A percentile compares a stretch with the other conserved stretches of the same genome.
phyloP scores from a whole-genome alignment of 2,329 filamentous ascomycete species.

The Zymoseptoria crescenta region DNA sequence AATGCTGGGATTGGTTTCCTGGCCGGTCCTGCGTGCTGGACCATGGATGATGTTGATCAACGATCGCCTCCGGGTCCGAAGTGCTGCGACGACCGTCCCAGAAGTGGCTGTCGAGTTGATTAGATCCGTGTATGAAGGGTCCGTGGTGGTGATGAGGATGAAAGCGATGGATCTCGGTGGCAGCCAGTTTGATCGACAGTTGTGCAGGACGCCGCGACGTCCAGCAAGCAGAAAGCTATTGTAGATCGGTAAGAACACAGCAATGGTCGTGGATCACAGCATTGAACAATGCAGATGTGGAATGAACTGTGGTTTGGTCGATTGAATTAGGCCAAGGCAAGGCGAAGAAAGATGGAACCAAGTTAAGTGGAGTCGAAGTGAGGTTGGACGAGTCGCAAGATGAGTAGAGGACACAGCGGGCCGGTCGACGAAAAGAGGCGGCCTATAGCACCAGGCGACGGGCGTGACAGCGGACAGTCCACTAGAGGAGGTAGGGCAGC shows the following conservation, averaged over 20 bases:
- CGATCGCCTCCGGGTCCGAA: constrained; percentile 10
- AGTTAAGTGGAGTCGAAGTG: neutral
- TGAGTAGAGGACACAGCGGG: neutral
- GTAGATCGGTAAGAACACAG: neutral
- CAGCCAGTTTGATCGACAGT: constrained; percentile 25
- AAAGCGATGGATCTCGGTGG: constrained; percentile 21
- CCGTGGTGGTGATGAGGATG: constrained; percentile 18
- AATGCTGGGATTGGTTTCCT: constrained; percentile 25
- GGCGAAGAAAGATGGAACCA: neutral
- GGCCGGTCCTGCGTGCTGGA: constrained; percentile 20
- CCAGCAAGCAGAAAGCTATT: constrained; percentile 3
- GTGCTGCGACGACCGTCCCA: constrained; percentile 8
- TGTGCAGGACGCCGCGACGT: constrained; percentile 22
- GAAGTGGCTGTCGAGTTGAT: neutral
- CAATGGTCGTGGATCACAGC: neutral
- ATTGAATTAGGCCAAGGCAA: neutral
- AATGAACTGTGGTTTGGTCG: neutral
- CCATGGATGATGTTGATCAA: constrained; percentile 25
- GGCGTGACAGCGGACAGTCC: neutral
- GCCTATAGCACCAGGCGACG: neutral
- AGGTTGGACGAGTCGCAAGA: neutral
- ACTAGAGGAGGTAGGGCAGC: neutral
- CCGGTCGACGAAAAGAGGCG: neutral
- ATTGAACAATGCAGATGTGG: neutral
- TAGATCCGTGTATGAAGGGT: constrained; percentile 9